Evolutionary conservation across 1,284 basidiomycete species (phyloP), one percentile per base, ranked within the genome.

Genomic region (Trametes pubescens): DNA sequence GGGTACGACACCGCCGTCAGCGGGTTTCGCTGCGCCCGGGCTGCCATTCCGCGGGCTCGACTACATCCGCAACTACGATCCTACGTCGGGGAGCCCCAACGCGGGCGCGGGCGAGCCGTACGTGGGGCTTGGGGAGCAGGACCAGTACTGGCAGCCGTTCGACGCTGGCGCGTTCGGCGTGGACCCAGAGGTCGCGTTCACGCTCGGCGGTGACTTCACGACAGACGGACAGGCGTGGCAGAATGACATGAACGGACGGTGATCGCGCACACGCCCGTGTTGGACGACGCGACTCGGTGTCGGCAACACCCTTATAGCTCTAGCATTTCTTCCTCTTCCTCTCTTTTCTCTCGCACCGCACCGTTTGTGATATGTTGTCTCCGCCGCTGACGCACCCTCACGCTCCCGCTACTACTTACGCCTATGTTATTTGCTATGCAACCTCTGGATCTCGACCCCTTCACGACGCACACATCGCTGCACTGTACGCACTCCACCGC

Each of bases 21-120:
- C 86, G 26, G 82, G 84, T 4, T 92, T 92, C 73, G 81, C 85
- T 65, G 85, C 86, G 6, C 80, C 87, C 34, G 91, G 92, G 34
- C 79, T 93, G 32, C 92, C 92, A 0, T 93, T 93, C 80, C 84
- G 86, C 46, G 92, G 91, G 18, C 80, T 93, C 47, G 92, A 94
- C 70, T 93, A 85, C 70, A 88, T 93, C 69, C 86, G 89, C 66
- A 93, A 91, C 71, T 92, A 89, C 73, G 83, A 81, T 68, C 71
- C 81, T 13, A 56, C 64, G 14, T 52, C 59, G 24, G 61, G 61
- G 2, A 32, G 59, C 40, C 40, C 40, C 13, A 43, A 43, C 34
- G 35, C 56, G 5, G 56, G 64, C 22, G 49, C 59, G 21, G 59
- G 59, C 13, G 43, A 37, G 29, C 32, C 54, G 58, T 65, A 59